Evolutionary conservation across 768 basidiomycete genomes (phyloP).

Genomic region (Chiua virens): DNA sequence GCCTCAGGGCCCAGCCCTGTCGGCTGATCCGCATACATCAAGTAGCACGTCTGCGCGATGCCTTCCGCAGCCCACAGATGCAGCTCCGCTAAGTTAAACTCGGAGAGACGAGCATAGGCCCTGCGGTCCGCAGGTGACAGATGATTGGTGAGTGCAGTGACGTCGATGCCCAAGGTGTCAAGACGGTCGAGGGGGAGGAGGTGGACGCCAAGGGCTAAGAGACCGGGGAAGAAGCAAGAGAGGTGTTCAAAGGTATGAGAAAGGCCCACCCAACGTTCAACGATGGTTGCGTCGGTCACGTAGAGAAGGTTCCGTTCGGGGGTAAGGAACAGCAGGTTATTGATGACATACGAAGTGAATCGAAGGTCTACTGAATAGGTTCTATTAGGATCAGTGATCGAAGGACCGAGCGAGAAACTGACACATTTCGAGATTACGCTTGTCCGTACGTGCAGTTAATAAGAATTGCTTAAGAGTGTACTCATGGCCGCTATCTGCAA

Average conservation of each 20-base stretch:
- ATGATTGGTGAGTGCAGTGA: conserved; percentile 32
- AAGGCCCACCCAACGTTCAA: conserved; percentile 29
- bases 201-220: conserved; percentile 70
- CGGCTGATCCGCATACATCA: conserved; percentile 68
- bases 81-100: conserved; percentile 52
- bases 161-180: conserved; percentile 44
- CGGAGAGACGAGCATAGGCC: conserved; percentile 39
- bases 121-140: conserved; percentile 17
- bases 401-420: conserved; percentile 21
- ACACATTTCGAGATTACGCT: conserved; percentile 66
- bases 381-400: background rate
- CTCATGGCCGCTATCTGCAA: conserved; percentile 74
- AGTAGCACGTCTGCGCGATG: conserved; percentile 70
- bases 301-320: conserved; percentile 41
- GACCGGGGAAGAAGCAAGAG: conserved; percentile 75
- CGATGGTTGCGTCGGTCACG: conserved; percentile 51
- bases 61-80: conserved; percentile 78
- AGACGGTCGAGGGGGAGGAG: conserved; percentile 58
- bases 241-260: conserved; percentile 65
- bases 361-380: conserved; percentile 48
- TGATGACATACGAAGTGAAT: conserved; percentile 58
- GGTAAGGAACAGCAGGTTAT: conserved; percentile 40
- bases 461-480: conserved; percentile 75
- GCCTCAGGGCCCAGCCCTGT: conserved; percentile 67
- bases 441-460: conserved; percentile 62